Conservation (phyloP, 768 basidiomycete species). For the Boletus rufocinnamomeus region DNA sequence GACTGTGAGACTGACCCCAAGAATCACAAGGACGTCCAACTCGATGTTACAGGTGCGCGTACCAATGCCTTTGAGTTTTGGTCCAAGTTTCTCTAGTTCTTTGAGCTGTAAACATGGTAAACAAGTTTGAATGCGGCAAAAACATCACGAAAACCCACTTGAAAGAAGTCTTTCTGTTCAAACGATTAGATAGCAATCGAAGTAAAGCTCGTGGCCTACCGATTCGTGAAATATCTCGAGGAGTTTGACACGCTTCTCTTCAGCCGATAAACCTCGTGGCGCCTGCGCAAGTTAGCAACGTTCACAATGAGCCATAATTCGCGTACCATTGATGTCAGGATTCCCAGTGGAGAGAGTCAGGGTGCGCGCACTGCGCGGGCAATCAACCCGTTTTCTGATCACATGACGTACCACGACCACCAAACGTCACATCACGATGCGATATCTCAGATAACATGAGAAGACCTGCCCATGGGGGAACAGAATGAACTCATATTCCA, state of each 20-base stretch:
- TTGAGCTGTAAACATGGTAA: conserved; percentile 56
- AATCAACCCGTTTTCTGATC: conserved; percentile 9
- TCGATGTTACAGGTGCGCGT: conserved; percentile 14
- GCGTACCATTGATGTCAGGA: conserved; percentile 22
- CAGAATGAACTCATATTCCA: conserved; percentile 32
- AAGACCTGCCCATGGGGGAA: not conserved
- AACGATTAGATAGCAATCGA: conserved; percentile 1
- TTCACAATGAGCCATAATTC: not conserved
- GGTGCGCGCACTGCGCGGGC: not conserved
- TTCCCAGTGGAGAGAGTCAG: conserved; percentile 2
- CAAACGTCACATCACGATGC: not conserved
- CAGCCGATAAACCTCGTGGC: conserved; percentile 81
- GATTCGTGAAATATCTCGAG: conserved; percentile 94
- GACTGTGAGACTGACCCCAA: conserved; percentile 71
- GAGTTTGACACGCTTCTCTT: conserved; percentile 88
- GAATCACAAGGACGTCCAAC: not conserved
- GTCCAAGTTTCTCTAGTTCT: conserved; percentile 87
- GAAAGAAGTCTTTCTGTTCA: conserved; percentile 79
- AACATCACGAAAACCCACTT: conserved; percentile 36
- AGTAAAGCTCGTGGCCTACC: conserved; percentile 38
- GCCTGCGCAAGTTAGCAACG: conserved; percentile 45
- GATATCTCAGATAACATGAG: not conserved
- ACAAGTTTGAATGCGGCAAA: not conserved
- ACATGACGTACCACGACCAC: conserved; percentile 27
- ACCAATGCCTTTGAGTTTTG: conserved; percentile 93